A percentile compares a stretch with the other conserved stretches of the same genome.
Evolutionary conservation across 768 basidiomycete species (phyloP).

Genomic region (Tulasnella sp.): DNA sequence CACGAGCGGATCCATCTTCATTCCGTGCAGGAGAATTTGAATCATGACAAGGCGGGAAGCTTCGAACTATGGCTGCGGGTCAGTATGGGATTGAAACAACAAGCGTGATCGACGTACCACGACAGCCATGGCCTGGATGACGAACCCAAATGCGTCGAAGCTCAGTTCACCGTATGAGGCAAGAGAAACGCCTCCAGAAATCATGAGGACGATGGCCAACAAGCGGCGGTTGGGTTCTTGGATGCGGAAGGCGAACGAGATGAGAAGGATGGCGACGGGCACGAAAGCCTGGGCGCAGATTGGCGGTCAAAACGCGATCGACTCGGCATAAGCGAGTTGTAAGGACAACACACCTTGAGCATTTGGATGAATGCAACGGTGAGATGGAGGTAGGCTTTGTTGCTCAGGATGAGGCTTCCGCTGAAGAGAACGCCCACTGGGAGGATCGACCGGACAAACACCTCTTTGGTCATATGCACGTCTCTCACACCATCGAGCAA

Average conservation of each 20-base stretch:
- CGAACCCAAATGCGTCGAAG: conserved; percentile 79
- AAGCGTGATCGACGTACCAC: conserved; percentile 39
- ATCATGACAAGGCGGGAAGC: conserved; percentile 93
- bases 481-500: conserved; percentile 71
- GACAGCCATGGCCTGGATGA: conserved; percentile 79
- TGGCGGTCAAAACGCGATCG: background rate
- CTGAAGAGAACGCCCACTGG: conserved; percentile 92
- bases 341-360: conserved; percentile 66
- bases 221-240: conserved; percentile 77
- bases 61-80: conserved; percentile 50
- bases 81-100: background rate
- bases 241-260: conserved; percentile 82
- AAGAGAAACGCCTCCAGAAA: conserved; percentile 78
- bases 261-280: conserved; percentile 80
- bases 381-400: conserved; percentile 85
- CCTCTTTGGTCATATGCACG: conserved; percentile 62
- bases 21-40: conserved; percentile 81
- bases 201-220: conserved; percentile 74
- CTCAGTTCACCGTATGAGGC: conserved; percentile 80
- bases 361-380: conserved; percentile 94
- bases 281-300: conserved; percentile 57
- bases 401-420: conserved; percentile 79
- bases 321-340: too few relatives aligned
- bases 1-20: conserved; percentile 96
- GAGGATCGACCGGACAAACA: conserved; percentile 74